phyloP scores from a whole-genome alignment of 768 basidiomycete species.

The Trametes cubensis region DNA sequence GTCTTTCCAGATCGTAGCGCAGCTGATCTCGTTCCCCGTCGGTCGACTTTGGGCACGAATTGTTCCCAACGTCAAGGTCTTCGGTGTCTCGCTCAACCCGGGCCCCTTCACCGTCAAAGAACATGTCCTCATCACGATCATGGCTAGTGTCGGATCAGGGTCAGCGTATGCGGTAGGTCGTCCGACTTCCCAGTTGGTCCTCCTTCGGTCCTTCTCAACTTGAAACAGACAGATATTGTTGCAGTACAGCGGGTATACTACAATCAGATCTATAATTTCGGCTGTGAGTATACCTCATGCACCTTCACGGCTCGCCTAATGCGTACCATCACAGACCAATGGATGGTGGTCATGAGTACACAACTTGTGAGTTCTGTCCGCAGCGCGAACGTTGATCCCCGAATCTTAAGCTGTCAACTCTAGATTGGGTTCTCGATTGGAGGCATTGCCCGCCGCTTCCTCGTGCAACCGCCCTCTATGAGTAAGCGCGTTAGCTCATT shows the following conservation, averaged over 20 bases:
- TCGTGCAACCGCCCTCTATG: slow-evolving; percentile 61
- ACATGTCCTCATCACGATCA: slow-evolving; percentile 47
- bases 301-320: background rate
- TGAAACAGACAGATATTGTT: slow-evolving; percentile 60
- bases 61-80: slow-evolving; percentile 57
- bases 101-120: slow-evolving; percentile 75
- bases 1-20: slow-evolving; percentile 61
- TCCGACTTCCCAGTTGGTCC: background rate
- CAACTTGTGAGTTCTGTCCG: slow-evolving; percentile 60
- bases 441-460: slow-evolving; percentile 72
- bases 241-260: slow-evolving; percentile 77
- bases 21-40: slow-evolving; percentile 70
- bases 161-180: slow-evolving; percentile 47
- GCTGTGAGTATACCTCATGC: slow-evolving; percentile 37
- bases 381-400: background rate
- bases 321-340: slow-evolving; percentile 54
- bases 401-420: background rate
- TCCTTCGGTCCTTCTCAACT: background rate
- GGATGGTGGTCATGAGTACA: slow-evolving; percentile 80
- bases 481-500: slow-evolving; percentile 34
- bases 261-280: slow-evolving; percentile 55
- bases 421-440: slow-evolving; percentile 86
- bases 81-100: slow-evolving; percentile 68
- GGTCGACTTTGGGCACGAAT: slow-evolving; percentile 58
- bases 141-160: slow-evolving; percentile 43